Percentiles rank a stretch among this genome's conserved stretches.
These are phyloP conservation scores for Trifolium fragiferum DNA, from an alignment of 306 rosid genomes.

Conservation along the genomic window DNA sequence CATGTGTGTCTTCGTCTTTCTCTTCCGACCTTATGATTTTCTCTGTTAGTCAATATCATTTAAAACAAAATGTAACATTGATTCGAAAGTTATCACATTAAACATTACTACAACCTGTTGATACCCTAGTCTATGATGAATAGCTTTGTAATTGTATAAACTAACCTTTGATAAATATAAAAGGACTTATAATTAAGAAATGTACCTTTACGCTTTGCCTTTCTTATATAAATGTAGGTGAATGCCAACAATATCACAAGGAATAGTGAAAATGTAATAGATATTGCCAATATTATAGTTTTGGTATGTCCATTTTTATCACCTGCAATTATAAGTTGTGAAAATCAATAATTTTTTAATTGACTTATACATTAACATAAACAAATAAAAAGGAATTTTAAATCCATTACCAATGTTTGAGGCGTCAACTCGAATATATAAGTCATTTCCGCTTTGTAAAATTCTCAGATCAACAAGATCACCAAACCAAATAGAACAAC, in stretches of 20 bases:
- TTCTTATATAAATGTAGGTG: neutral
- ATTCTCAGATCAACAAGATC: constrained; percentile 3
- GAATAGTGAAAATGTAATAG: neutral
- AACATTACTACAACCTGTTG: too few relatives aligned
- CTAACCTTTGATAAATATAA: too few relatives aligned
- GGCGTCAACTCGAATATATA: constrained; percentile 29
- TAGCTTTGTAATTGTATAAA: too few relatives aligned
- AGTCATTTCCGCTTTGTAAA: neutral
- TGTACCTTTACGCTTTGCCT: constrained; percentile 26
- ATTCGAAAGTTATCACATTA: too few relatives aligned
- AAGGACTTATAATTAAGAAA: neutral
- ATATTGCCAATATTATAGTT: neutral
- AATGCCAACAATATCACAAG: constrained; percentile 5
- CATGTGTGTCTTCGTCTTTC: too few relatives aligned
- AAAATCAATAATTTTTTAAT: too few relatives aligned
- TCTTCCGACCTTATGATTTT: too few relatives aligned
- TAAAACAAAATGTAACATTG: too few relatives aligned
- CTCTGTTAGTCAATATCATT: too few relatives aligned
- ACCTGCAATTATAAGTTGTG: neutral
- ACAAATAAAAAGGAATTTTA: too few relatives aligned
- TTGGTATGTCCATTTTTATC: neutral
- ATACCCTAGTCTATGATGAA: too few relatives aligned
- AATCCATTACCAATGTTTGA: neutral
- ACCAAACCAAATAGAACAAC: constrained; percentile 30
- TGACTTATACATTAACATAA: too few relatives aligned